phyloP scores from a whole-genome alignment of 306 rosid species.

The Quercus engelmannii region DNA sequence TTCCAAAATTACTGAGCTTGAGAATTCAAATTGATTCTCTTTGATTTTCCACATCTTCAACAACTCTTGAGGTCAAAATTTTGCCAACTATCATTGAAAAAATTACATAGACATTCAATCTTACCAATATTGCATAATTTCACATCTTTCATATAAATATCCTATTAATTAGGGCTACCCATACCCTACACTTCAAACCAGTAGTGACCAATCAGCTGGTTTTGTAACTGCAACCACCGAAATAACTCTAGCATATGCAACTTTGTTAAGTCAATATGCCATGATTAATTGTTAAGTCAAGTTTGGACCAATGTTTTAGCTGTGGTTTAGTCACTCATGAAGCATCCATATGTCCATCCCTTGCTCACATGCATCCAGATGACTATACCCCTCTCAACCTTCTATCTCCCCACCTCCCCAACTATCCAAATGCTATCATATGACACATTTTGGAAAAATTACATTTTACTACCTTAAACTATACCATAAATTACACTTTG shows the following conservation, averaged over 20 bases:
- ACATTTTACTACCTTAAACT: too few relatives aligned
- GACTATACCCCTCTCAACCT: too few relatives aligned
- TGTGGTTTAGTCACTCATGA: too few relatives aligned
- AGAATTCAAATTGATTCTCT: neutral
- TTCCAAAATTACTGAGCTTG: neutral
- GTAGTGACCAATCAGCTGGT: neutral
- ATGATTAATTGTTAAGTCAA: too few relatives aligned
- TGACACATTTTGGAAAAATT: too few relatives aligned
- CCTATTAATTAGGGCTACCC: neutral
- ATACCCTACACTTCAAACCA: conserved; percentile 13
- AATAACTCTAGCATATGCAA: conserved; percentile 66
- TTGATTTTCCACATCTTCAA: neutral
- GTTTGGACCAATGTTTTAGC: too few relatives aligned
- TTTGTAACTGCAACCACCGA: conserved; percentile 42
- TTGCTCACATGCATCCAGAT: too few relatives aligned
- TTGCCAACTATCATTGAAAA: neutral
- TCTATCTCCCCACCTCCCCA: too few relatives aligned
- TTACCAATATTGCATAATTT: neutral
- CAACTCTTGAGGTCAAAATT: neutral
- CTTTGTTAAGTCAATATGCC: neutral
- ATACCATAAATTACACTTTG: too few relatives aligned
- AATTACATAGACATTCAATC: neutral
- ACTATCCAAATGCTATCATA: too few relatives aligned
- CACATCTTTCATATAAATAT: neutral
- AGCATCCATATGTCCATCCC: too few relatives aligned